Evolutionary conservation across 2,329 filamentous ascomycete species (phyloP).

Genomic region (Nannizzia gypsea): DNA sequence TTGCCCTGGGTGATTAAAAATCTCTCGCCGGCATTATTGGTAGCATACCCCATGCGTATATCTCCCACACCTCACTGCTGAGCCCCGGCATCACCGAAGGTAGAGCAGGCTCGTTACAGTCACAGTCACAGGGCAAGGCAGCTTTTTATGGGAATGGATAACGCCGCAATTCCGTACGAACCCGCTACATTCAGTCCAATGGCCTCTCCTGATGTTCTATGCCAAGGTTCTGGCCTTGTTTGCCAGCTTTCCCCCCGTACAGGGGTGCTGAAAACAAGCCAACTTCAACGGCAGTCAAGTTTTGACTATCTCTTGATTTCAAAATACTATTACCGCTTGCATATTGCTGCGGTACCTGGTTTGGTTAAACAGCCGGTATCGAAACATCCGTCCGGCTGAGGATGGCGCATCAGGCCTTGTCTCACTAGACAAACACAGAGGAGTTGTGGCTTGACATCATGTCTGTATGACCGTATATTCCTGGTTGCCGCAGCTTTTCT

Average conservation of each 20-base stretch:
- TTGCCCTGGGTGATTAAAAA: neutral
- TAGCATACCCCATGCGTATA: neutral
- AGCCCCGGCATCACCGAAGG: neutral
- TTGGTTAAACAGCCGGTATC: neutral
- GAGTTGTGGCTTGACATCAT: neutral
- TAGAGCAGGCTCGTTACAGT: neutral
- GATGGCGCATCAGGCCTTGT: constrained; percentile 6
- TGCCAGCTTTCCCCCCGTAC: too few relatives aligned
- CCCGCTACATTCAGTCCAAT: too few relatives aligned
- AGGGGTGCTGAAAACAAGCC: neutral
- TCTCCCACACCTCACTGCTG: neutral
- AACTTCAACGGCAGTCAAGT: neutral
- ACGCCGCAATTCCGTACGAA: neutral
- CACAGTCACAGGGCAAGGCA: neutral
- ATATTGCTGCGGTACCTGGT: neutral
- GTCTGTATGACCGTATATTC: too few relatives aligned
- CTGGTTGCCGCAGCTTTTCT: too few relatives aligned
- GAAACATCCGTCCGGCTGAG: neutral
- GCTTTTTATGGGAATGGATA: neutral
- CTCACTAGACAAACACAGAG: constrained; percentile 16
- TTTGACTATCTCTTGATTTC: neutral
- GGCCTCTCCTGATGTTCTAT: too few relatives aligned
- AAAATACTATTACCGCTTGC: neutral
- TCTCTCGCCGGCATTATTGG: neutral
- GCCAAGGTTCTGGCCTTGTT: too few relatives aligned